These are phyloP conservation scores for Yamadazyma songkhlaensis DNA, from an alignment of 1,139 yeast genomes.

Conservation along the genomic window DNA sequence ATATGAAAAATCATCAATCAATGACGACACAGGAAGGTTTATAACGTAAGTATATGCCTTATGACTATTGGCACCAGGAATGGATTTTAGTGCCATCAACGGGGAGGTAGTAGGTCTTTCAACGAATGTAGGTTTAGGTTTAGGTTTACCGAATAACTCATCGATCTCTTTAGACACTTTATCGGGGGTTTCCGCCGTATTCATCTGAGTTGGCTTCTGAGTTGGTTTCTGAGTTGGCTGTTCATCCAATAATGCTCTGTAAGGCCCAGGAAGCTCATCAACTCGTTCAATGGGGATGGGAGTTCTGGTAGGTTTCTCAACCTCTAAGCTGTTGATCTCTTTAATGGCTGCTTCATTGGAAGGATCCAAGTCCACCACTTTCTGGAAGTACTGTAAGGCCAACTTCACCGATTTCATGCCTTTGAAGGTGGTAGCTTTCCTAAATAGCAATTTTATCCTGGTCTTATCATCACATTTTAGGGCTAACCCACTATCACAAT, in stretches of 20 bases:
- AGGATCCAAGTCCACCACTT: constrained; percentile 48
- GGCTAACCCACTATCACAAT: constrained; percentile 57
- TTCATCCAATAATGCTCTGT: constrained; percentile 12
- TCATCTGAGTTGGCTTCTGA: too few relatives aligned
- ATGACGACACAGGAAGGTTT: constrained; percentile 23
- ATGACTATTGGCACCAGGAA: constrained; percentile 26
- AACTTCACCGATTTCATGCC: constrained; percentile 27
- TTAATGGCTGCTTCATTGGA: constrained; percentile 31
- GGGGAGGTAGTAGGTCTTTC: constrained; percentile 30
- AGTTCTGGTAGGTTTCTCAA: constrained; percentile 6
- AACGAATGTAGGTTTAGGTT: constrained; percentile 14
- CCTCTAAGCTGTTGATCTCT: constrained; percentile 18
- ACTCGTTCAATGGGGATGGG: constrained; percentile 43
- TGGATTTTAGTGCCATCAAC: constrained; percentile 23
- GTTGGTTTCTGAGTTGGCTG: not conserved
- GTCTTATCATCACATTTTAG: constrained; percentile 27
- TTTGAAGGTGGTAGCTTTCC: constrained; percentile 51
- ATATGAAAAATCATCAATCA: constrained; percentile 35
- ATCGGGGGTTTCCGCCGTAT: constrained; percentile 8
- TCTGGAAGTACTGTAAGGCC: constrained; percentile 35
- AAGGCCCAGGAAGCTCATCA: constrained; percentile 40
- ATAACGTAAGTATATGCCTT: constrained; percentile 44
- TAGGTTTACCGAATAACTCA: constrained; percentile 8
- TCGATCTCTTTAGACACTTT: constrained; percentile 10
- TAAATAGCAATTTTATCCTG: constrained; percentile 51